Conservation (phyloP, 2,329 filamentous ascomycete genomes). For the Clarireedia homoeocarpa region DNA sequence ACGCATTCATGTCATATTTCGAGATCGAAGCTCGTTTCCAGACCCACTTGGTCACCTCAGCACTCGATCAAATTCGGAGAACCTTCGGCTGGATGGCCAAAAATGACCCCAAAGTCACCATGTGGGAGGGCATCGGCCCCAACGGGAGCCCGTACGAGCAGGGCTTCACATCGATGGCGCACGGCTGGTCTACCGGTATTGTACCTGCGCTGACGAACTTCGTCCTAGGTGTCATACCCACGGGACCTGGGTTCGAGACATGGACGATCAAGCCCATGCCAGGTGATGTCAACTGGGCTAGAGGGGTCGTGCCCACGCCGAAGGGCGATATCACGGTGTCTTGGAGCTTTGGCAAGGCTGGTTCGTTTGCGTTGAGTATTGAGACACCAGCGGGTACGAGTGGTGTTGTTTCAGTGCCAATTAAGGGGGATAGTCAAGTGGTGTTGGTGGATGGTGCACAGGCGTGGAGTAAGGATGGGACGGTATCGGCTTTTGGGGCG, state of each 20-base stretch:
- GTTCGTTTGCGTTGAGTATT: conserved; percentile 27
- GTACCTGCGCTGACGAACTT: conserved; percentile 39
- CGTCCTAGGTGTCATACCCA: conserved; percentile 40
- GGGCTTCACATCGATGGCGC: conserved; percentile 40
- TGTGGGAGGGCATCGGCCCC: conserved; percentile 44
- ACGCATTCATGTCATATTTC: conserved; percentile 46
- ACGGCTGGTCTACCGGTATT: conserved; percentile 45
- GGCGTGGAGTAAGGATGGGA: conserved; percentile 6
- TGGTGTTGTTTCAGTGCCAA: conserved; percentile 22
- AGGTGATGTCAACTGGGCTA: conserved; percentile 35
- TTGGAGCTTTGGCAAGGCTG: conserved; percentile 29
- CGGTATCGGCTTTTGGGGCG: neutral
- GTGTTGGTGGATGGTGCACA: conserved; percentile 15
- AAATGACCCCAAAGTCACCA: conserved; percentile 39
- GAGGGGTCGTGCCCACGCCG: conserved; percentile 37
- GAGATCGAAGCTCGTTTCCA: conserved; percentile 43
- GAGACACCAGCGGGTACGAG: conserved; percentile 25
- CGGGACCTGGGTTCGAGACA: conserved; percentile 35
- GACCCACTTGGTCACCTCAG: conserved; percentile 29
- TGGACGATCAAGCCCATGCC: conserved; percentile 35
- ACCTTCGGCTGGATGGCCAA: conserved; percentile 43
- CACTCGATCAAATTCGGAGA: conserved; percentile 38
- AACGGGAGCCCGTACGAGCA: conserved; percentile 37
- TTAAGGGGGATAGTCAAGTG: neutral
- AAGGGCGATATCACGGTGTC: conserved; percentile 32